phyloP scores from a whole-genome alignment of 345 rosid genomes.

The Citrus maxima region DNA sequence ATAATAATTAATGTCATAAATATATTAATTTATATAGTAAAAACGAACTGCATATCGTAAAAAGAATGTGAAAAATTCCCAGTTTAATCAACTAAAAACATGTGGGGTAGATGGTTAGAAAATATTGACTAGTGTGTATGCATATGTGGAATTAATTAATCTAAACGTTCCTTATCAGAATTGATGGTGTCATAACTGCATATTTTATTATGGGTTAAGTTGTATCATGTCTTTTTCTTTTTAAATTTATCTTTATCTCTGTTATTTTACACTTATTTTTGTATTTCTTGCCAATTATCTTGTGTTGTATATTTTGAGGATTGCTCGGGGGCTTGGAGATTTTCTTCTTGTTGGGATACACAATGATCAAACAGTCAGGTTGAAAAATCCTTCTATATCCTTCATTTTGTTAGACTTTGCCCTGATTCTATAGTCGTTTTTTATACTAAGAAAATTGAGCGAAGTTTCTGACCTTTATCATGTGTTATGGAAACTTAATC shows the following conservation, averaged over 20 bases:
- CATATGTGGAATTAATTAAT: no score
- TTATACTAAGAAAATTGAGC: not conserved
- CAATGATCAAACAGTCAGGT: slow-evolving; percentile 71
- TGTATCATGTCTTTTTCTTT: not conserved
- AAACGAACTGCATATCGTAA: not conserved
- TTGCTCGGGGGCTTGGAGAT: slow-evolving; percentile 72
- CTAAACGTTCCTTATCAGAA: no score
- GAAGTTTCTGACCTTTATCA: not conserved
- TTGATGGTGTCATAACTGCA: not conserved
- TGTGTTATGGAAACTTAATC: not conserved
- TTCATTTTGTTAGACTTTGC: not conserved
- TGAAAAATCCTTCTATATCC: not conserved
- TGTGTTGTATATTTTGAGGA: slow-evolving; percentile 43
- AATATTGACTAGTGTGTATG: not conserved
- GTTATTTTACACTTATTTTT: not conserved
- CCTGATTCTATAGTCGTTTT: not conserved
- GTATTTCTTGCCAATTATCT: not conserved
- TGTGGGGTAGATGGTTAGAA: not conserved
- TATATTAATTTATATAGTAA: not conserved
- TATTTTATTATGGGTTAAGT: not conserved
- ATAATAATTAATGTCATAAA: not conserved
- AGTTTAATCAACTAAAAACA: not conserved
- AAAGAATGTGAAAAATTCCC: not conserved
- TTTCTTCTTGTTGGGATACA: slow-evolving; percentile 79
- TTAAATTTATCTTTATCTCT: not conserved